A percentile compares a stretch with the other conserved stretches of the same genome.
These are phyloP conservation scores for Dothideomycetidae sp. DNA, from an alignment of 2,329 filamentous ascomycete species.

Conservation along the genomic window DNA sequence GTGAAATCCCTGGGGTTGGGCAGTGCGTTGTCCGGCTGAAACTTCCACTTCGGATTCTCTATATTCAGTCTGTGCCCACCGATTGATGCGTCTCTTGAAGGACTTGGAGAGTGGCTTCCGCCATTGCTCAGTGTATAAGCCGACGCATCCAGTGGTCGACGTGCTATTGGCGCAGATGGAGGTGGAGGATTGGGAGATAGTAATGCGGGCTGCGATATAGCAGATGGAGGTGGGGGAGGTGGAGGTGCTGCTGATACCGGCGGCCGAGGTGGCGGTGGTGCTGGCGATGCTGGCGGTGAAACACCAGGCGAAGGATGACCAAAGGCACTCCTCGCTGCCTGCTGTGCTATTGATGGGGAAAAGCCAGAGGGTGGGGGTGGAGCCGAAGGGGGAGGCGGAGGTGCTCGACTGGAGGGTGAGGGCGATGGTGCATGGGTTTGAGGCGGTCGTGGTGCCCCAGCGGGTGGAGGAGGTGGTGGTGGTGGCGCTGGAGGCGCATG, in stretches of 20 bases:
- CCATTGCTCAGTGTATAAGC: constrained; percentile 29
- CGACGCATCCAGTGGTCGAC: constrained; percentile 16
- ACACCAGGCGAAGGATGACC: constrained; percentile 25
- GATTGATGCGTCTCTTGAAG: constrained; percentile 7
- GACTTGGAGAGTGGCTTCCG: constrained; percentile 12
- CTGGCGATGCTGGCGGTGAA: constrained; percentile 20
- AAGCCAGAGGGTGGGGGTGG: constrained; percentile 25
- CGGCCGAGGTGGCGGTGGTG: constrained; percentile 26
- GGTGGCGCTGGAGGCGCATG: constrained; percentile 50
- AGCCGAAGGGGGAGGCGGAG: constrained; percentile 12
- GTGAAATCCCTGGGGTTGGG: constrained; percentile 74
- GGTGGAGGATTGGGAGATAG: constrained; percentile 14
- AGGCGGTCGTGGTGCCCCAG: constrained; percentile 41
- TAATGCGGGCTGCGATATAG: too few relatives aligned
- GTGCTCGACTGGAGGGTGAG: constrained; percentile 29
- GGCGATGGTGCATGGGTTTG: constrained; percentile 34
- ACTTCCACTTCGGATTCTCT: constrained; percentile 72
- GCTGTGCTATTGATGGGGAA: constrained; percentile 38
- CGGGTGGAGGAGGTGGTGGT: constrained; percentile 17
- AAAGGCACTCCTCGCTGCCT: constrained; percentile 46
- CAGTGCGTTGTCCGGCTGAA: constrained; percentile 65
- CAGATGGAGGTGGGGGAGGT: constrained; percentile 10
- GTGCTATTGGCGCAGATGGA: constrained; percentile 23
- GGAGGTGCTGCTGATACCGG: constrained; percentile 24
- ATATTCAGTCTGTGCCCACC: constrained; percentile 37